These are phyloP conservation scores for Pseudogymnoascus verrucosus DNA, from an alignment of 2,329 filamentous ascomycete species.

Conservation along the genomic window DNA sequence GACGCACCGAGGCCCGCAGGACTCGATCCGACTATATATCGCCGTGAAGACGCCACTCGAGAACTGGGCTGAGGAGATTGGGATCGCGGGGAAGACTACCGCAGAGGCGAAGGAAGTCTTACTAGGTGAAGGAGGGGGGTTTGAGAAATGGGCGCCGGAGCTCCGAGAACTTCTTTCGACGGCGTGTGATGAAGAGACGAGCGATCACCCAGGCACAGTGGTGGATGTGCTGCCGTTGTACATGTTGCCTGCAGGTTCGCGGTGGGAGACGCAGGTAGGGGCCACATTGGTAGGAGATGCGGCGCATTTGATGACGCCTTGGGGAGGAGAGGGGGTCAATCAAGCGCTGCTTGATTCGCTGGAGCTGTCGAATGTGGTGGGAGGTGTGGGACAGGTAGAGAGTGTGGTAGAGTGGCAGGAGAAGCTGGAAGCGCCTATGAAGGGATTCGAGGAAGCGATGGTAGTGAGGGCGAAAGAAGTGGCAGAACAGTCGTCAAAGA, in stretches of 20 bases:
- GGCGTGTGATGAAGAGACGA: conserved; percentile 21
- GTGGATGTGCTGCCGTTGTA: conserved; percentile 21
- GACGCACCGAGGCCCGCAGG: conserved; percentile 21
- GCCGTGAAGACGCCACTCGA: conserved; percentile 23
- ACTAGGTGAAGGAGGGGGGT: conserved; percentile 18
- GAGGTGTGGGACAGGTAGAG: conserved; percentile 21
- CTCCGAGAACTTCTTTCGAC: conserved; percentile 24
- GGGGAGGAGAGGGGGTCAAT: conserved; percentile 36
- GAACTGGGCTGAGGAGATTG: conserved; percentile 14
- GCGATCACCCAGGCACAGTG: conserved; percentile 9
- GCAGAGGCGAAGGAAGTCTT: conserved; percentile 18
- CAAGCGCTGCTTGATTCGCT: conserved; percentile 32
- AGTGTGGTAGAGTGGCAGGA: conserved; percentile 13
- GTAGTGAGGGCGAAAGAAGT: conserved; percentile 10
- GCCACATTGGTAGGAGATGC: conserved; percentile 43
- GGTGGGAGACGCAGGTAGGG: conserved; percentile 23
- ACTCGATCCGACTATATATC: conserved; percentile 22
- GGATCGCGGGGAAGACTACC: conserved; percentile 13
- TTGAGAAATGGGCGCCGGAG: conserved; percentile 22
- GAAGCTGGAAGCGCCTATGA: conserved; percentile 17
- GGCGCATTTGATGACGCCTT: conserved; percentile 40
- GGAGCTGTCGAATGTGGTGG: conserved; percentile 37
- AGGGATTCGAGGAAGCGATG: conserved; percentile 21
- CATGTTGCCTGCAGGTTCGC: conserved; percentile 15
- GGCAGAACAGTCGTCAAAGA: conserved; percentile 12